These are phyloP conservation scores for Dictyostelium capitatum DNA, from an alignment of 78 protist genomes.

Conservation along the genomic window DNA sequence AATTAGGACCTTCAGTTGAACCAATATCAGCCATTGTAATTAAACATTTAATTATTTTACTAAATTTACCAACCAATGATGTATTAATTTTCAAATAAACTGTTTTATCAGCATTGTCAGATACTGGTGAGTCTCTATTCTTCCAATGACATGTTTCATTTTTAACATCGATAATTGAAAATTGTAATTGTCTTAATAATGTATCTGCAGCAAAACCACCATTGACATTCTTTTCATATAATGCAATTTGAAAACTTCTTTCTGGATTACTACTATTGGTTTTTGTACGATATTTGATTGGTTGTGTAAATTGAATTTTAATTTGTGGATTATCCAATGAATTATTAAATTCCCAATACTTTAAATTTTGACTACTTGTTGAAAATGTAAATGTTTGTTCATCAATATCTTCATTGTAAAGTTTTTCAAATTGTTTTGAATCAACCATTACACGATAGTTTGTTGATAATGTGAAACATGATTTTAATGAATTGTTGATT, in stretches of 20 bases:
- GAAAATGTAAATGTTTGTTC: not conserved
- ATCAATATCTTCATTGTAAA: not conserved
- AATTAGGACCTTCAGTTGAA: not conserved
- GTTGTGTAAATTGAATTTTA: not conserved
- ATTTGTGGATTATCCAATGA: slow-evolving; percentile 17
- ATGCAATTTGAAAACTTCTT: no score
- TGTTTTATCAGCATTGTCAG: no score
- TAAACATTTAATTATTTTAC: not conserved
- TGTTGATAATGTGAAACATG: slow-evolving; percentile 13
- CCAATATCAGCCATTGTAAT: not conserved
- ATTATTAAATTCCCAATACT: slow-evolving; percentile 1
- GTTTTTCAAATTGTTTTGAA: not conserved
- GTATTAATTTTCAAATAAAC: no score
- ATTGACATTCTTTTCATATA: no score
- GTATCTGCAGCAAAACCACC: no score
- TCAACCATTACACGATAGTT: not conserved
- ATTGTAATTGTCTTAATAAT: no score
- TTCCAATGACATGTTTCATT: not conserved
- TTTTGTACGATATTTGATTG: not conserved
- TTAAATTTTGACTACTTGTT: not conserved
- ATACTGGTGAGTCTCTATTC: not conserved
- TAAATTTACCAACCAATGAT: no score
- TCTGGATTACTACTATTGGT: no score
- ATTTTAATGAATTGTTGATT: no score
- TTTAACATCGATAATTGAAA: no score